These are phyloP conservation scores for Panaeolus papilionaceus DNA, from an alignment of 768 basidiomycete genomes.

Conservation along the genomic window DNA sequence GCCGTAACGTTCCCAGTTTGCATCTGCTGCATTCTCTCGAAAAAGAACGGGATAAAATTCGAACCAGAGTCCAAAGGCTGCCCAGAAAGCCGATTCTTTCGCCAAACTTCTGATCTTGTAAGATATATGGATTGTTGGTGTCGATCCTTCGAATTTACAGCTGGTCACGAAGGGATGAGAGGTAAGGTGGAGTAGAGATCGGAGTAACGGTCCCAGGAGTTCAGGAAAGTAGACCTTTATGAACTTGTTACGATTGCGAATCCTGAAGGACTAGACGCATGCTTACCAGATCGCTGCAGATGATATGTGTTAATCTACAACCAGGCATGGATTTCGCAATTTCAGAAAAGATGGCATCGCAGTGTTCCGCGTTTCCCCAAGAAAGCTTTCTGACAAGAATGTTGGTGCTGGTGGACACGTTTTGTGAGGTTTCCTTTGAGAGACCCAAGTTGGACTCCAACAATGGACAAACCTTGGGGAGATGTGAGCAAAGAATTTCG, in stretches of 20 bases:
- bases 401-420: slow-evolving; percentile 60
- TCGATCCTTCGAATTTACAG: slow-evolving; percentile 27
- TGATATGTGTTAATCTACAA: slow-evolving; percentile 60
- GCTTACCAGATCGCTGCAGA: slow-evolving; percentile 87
- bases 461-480: slow-evolving; percentile 51
- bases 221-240: slow-evolving; percentile 85
- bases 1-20: slow-evolving; percentile 50
- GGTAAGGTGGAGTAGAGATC: slow-evolving; percentile 76
- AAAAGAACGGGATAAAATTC: slow-evolving; percentile 60
- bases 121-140: slow-evolving; percentile 60
- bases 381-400: slow-evolving; percentile 72
- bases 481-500: not conserved
- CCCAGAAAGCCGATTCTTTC: slow-evolving; percentile 82
- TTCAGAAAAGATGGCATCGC: slow-evolving; percentile 2
- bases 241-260: not conserved
- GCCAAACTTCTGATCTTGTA: slow-evolving; percentile 78
- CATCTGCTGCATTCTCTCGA: slow-evolving; percentile 27
- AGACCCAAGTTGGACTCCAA: slow-evolving; percentile 32
- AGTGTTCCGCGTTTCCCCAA: slow-evolving; percentile 19
- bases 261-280: not conserved
- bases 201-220: slow-evolving; percentile 77
- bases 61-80: slow-evolving; percentile 83
- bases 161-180: slow-evolving; percentile 47
- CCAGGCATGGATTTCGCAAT: not conserved
- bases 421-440: not conserved